Evolutionary conservation across 2,329 filamentous ascomycete genomes (phyloP), one percentile per base, ranked within the genome.

Genomic region (Neofusicoccum parvum): DNA sequence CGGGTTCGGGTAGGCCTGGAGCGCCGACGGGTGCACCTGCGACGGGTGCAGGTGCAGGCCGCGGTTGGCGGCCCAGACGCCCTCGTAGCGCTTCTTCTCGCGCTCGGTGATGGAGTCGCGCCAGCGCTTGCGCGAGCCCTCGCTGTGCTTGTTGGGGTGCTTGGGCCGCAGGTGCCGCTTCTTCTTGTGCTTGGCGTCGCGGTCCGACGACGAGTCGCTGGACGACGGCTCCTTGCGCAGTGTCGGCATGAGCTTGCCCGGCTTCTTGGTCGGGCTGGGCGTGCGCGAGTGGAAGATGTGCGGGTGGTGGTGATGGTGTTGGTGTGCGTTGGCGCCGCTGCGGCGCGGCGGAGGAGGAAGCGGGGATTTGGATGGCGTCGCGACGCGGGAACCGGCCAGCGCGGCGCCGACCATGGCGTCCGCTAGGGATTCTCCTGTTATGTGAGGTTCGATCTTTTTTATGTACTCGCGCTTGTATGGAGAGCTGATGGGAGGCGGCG

Each of bases 41-140:
- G 27, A 23, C 15, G 43, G 56, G 11, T 74, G 68, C 32, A 76
- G 72, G 53, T 76, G 70, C 0, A 87, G 66, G 0, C 91, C 91
- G 56, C 88, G 87, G 71, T 95, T 95, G 48, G 90, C 92, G 1
- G 92, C 92, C 91, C 91, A 95, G 1, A 95, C 86, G 2, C 90
- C 92, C 75, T 94, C 92, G 75, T 95, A 95, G 1, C 92, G 85
- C 72, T 90, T 91, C n/a, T 90, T 82, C 73, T 95, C 91, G 5
- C 87, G 82, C 54, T 87, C 84, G 0, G 89, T 91, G 48, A 95
- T 86, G 67, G 87, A 83, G 69, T 94, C 91, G 48, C 90, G 86
- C 92, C 92, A 95, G 6, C 90, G 86, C 72, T 87, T 89, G 17
- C 91, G 85, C 3, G 90, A 85, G 0, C 90, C 91, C 74, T 94